Percentiles rank a stretch among this genome's conserved stretches.
These are phyloP conservation scores for Trichosporon sp. DNA, from an alignment of 1,284 basidiomycete species.

Conservation along the genomic window DNA sequence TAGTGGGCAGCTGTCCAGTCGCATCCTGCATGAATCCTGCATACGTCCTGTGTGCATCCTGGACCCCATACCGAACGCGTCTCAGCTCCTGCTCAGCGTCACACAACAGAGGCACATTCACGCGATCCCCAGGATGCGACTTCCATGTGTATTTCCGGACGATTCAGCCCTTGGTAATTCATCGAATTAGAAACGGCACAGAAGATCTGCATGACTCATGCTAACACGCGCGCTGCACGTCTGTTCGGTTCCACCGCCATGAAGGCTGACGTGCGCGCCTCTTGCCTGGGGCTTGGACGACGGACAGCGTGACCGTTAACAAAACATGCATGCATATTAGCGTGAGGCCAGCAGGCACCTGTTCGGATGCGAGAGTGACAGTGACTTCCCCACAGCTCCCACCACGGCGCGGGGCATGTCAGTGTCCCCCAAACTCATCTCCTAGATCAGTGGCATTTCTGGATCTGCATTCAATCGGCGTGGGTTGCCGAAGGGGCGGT, in stretches of 20 bases:
- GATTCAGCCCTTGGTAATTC: not conserved
- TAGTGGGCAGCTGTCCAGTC: too few relatives aligned
- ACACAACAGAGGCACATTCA: too few relatives aligned
- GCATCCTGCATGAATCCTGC: too few relatives aligned
- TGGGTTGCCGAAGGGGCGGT: not conserved
- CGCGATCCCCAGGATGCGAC: too few relatives aligned
- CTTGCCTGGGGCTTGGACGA: too few relatives aligned
- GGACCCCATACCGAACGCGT: too few relatives aligned
- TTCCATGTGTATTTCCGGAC: too few relatives aligned
- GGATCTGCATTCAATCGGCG: conserved; percentile 5
- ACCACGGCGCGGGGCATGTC: not conserved
- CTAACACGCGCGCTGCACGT: not conserved
- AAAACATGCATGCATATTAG: too few relatives aligned
- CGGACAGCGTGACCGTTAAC: too few relatives aligned
- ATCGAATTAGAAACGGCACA: not conserved
- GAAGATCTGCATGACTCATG: not conserved
- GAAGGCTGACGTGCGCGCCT: too few relatives aligned
- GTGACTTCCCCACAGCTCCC: not conserved
- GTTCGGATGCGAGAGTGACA: not conserved
- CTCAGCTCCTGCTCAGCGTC: too few relatives aligned
- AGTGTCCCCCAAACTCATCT: not conserved
- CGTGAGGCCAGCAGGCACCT: not conserved
- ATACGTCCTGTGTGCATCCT: too few relatives aligned
- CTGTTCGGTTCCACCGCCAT: not conserved
- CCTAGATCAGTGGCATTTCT: not conserved